These are phyloP conservation scores for Hyphopichia wangnamkhiaoensis DNA, from an alignment of 1,139 yeast genomes.

Conservation along the genomic window DNA sequence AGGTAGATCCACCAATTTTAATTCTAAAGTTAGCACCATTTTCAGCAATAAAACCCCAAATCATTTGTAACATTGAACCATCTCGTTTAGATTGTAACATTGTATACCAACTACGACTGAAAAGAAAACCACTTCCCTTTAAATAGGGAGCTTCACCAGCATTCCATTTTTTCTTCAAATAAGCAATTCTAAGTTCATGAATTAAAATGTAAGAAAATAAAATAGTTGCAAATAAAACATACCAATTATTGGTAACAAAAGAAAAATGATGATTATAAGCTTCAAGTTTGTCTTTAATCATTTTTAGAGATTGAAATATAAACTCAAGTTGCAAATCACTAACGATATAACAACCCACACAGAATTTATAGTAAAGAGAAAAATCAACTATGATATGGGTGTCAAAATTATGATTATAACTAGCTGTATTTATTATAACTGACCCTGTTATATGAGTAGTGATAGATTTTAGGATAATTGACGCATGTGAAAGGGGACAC, in stretches of 20 bases:
- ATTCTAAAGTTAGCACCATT: constrained; percentile 14
- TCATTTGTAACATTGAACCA: constrained; percentile 12
- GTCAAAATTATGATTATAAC: no score
- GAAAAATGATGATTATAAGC: no score
- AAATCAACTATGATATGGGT: no score
- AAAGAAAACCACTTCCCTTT: constrained; percentile 5
- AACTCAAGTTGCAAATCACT: no score
- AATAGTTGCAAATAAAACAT: neutral
- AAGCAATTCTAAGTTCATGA: constrained; percentile 1
- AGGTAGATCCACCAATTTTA: constrained; percentile 19
- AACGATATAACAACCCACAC: no score
- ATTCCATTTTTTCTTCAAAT: constrained; percentile 7
- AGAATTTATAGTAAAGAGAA: no score
- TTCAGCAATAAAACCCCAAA: constrained; percentile 9
- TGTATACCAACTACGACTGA: constrained; percentile 6
- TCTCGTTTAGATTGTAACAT: constrained; percentile 12
- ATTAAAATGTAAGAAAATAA: neutral
- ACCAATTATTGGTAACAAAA: constrained; percentile 3
- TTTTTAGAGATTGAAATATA: no score
- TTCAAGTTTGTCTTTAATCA: no score
- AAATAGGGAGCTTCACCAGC: constrained; percentile 7
- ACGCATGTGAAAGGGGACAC: no score
- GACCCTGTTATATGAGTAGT: no score
- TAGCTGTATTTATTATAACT: no score
- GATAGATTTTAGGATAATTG: no score